Percentiles rank a stretch among this genome's conserved stretches.
Conservation (phyloP, 1,284 basidiomycete genomes). For the Austroboletus novae-zelandiae region DNA sequence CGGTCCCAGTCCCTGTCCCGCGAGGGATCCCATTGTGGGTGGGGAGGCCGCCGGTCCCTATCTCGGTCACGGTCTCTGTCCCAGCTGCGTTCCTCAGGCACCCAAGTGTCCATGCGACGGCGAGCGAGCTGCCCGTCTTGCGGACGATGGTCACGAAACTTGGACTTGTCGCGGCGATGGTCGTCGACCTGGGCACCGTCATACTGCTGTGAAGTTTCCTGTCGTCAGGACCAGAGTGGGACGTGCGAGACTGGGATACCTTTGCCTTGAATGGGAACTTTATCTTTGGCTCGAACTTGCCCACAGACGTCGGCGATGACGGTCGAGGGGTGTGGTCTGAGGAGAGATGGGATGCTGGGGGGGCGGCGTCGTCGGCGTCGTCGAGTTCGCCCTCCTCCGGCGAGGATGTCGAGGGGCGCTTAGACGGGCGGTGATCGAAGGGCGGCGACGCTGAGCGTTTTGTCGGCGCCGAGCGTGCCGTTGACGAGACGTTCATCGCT, state of each 20-base stretch:
- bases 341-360: constrained; percentile 14
- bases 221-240: constrained; percentile 22
- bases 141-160: constrained; percentile 25
- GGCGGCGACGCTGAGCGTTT: constrained; percentile 61
- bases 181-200: constrained; percentile 46
- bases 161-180: constrained; percentile 34
- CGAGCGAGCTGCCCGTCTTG: constrained; percentile 13
- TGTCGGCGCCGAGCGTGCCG: constrained; percentile 31
- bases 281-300: constrained; percentile 44
- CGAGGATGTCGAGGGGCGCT: constrained; percentile 56
- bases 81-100: constrained; percentile 21
- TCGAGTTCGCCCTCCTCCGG: constrained; percentile 80
- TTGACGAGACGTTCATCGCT: constrained; percentile 18
- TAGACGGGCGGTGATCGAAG: constrained; percentile 45
- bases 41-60: constrained; percentile 19
- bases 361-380: constrained; percentile 30
- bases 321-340: constrained; percentile 8
- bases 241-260: constrained; percentile 1
- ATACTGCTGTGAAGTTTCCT: constrained; percentile 37
- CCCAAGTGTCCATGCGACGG: constrained; percentile 33
- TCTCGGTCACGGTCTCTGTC: constrained; percentile 28
- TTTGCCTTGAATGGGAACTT: constrained; percentile 76
- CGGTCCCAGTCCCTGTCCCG: constrained; percentile 23
- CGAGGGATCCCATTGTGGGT: constrained; percentile 20
- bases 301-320: constrained; percentile 20